phyloP scores from a whole-genome alignment of 768 basidiomycete genomes.

The Botryobasidium botryosum region DNA sequence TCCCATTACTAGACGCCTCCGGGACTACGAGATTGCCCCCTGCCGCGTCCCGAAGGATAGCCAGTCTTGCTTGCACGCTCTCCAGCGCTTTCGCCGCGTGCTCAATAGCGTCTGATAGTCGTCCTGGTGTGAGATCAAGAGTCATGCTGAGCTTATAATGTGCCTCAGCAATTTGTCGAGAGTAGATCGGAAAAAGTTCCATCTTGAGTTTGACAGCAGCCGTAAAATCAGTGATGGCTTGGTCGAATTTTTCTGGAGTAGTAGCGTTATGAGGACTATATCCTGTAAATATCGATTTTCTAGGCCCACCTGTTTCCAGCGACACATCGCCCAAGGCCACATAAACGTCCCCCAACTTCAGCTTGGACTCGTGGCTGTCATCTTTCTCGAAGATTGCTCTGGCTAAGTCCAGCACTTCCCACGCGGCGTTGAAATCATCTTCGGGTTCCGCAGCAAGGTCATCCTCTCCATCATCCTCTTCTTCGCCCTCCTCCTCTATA shows the following conservation, averaged over 20 bases:
- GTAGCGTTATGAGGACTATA: not conserved
- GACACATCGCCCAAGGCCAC: conserved; percentile 91
- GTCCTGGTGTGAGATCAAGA: conserved; percentile 75
- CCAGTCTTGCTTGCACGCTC: conserved; percentile 56
- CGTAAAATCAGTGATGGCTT: conserved; percentile 78
- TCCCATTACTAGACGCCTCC: conserved; percentile 43
- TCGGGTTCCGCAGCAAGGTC: conserved; percentile 70
- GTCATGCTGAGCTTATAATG: conserved; percentile 92
- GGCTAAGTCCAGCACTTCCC: conserved; percentile 94
- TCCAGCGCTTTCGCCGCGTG: conserved; percentile 69
- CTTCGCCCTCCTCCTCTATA: conserved; percentile 29
- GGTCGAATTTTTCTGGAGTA: conserved; percentile 76
- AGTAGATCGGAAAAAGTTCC: conserved; percentile 63
- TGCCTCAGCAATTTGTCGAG: conserved; percentile 82
- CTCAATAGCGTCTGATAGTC: conserved; percentile 60
- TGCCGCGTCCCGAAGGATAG: conserved; percentile 33
- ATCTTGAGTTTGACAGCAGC: conserved; percentile 58
- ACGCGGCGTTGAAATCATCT: conserved; percentile 95
- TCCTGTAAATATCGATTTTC: not conserved
- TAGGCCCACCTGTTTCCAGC: conserved; percentile 68
- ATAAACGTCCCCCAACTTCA: conserved; percentile 84
- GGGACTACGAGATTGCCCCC: conserved; percentile 14
- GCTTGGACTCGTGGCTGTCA: conserved; percentile 40
- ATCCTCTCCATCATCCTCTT: conserved; percentile 37
- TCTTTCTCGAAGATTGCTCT: conserved; percentile 68